Evolutionary conservation across 495 filamentous ascomycete genomes (phyloP).

Genomic region (Penicillium steckii): DNA sequence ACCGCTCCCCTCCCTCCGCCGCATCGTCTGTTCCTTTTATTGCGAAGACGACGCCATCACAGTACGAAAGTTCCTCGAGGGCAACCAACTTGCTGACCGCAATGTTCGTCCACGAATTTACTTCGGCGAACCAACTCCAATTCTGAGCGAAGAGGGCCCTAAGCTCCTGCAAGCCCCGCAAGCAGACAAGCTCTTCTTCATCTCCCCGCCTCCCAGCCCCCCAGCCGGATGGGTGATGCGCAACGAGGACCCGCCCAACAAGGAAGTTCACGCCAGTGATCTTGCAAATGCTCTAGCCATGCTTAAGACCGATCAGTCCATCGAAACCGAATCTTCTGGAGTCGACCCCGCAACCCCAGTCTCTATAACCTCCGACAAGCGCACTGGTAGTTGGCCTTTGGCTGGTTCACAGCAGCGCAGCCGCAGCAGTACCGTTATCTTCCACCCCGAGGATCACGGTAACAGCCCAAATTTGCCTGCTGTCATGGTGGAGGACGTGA

Average conservation of each 20-base stretch:
- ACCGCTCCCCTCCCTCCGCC: conserved; percentile 86
- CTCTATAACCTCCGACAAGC: conserved; percentile 38
- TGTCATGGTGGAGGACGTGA: conserved; percentile 90
- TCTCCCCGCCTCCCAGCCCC: conserved; percentile 86
- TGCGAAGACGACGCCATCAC: conserved; percentile 68
- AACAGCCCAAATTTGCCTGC: conserved; percentile 76
- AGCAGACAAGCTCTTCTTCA: conserved; percentile 91
- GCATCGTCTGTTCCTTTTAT: conserved; percentile 87
- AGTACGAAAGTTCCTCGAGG: conserved; percentile 71
- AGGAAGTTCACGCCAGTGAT: conserved; percentile 88
- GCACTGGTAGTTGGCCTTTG: conserved; percentile 40
- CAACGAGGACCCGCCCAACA: conserved; percentile 89
- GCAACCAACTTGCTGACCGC: conserved; percentile 61
- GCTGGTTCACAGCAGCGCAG: conserved; percentile 43
- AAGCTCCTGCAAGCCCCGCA: conserved; percentile 79
- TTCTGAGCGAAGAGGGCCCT: conserved; percentile 55
- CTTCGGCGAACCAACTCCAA: conserved; percentile 78
- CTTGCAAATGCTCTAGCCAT: conserved; percentile 75
- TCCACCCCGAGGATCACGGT: conserved; percentile 72
- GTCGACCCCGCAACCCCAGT: conserved; percentile 36
- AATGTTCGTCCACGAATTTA: conserved; percentile 70
- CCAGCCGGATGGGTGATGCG: conserved; percentile 92
- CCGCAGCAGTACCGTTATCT: conserved; percentile 69
- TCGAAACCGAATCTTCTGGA: conserved; percentile 13
- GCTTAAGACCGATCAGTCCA: conserved; percentile 46